These are phyloP conservation scores for Pestalotiopsis sp. DNA, from an alignment of 2,329 filamentous ascomycete genomes.

Conservation along the genomic window DNA sequence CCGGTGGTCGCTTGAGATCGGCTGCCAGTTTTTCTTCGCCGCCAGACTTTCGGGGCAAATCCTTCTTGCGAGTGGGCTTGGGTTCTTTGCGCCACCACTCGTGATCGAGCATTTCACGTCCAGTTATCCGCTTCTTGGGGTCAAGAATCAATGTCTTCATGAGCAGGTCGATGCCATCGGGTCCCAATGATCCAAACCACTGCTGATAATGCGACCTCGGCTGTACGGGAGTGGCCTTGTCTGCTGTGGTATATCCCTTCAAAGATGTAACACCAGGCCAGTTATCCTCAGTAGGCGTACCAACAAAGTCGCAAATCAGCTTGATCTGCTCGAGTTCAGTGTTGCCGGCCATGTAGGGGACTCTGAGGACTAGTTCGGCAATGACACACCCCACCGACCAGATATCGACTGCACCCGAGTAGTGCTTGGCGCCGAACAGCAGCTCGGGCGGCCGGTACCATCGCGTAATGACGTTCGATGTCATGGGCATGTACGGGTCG, in stretches of 20 bases:
- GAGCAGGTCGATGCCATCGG: slow-evolving; percentile 83
- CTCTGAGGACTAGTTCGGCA: slow-evolving; percentile 82
- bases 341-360: slow-evolving; percentile 81
- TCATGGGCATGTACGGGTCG: slow-evolving; percentile 89
- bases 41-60: slow-evolving; percentile 77
- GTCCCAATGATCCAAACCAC: slow-evolving; percentile 79
- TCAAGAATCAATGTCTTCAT: slow-evolving; percentile 85
- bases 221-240: slow-evolving; percentile 60
- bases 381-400: slow-evolving; percentile 95
- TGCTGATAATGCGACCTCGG: slow-evolving; percentile 73
- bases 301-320: slow-evolving; percentile 82
- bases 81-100: slow-evolving; percentile 86
- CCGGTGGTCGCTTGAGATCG: slow-evolving; percentile 78
- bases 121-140: slow-evolving; percentile 81
- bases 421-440: slow-evolving; percentile 86
- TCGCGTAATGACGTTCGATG: slow-evolving; percentile 89
- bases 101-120: slow-evolving; percentile 77
- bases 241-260: slow-evolving; percentile 76
- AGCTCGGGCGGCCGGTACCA: slow-evolving; percentile 97
- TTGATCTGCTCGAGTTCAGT: slow-evolving; percentile 85
- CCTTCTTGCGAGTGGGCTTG: slow-evolving; percentile 77
- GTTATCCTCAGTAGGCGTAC: slow-evolving; percentile 89
- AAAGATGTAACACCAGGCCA: slow-evolving; percentile 91
- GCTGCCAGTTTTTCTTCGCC: slow-evolving; percentile 77
- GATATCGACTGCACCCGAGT: slow-evolving; percentile 87